Conservation (phyloP, 2,329 filamentous ascomycete genomes). For the Colletotrichum acutatum region DNA sequence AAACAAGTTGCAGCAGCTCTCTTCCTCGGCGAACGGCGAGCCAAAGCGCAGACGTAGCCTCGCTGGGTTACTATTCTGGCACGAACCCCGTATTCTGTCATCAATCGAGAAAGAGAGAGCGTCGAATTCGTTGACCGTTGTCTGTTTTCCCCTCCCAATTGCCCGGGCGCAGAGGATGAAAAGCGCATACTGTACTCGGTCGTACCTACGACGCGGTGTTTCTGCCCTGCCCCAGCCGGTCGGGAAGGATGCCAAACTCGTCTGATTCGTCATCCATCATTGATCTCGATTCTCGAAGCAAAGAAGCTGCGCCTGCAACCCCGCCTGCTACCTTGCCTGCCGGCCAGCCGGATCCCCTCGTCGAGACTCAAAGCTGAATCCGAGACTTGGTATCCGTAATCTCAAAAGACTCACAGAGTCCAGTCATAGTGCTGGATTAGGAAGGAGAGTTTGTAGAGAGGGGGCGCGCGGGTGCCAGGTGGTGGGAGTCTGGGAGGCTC, state of each 20-base stretch:
- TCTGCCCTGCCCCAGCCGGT: neutral
- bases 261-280: neutral
- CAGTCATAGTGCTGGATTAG: neutral
- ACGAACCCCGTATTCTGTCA: slow-evolving; percentile 6
- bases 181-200: neutral
- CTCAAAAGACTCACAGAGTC: neutral
- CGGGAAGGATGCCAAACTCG: neutral
- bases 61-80: slow-evolving; percentile 16
- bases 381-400: neutral
- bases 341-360: neutral
- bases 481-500: slow-evolving; percentile 14
- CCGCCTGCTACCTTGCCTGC: neutral
- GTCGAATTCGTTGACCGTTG: neutral
- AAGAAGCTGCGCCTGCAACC: no score
- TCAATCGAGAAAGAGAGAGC: neutral
- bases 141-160: neutral
- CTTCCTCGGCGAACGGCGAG: slow-evolving; percentile 1
- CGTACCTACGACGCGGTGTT: neutral
- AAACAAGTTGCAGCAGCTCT: neutral
- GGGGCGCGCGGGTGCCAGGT: neutral
- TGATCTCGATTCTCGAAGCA: no score
- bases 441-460: slow-evolving; percentile 3
- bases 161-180: neutral
- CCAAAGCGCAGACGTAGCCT: no score
- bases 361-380: neutral